Evolutionary conservation across 2,329 filamentous ascomycete species (phyloP).

Genomic region (Botryotinia globosa): DNA sequence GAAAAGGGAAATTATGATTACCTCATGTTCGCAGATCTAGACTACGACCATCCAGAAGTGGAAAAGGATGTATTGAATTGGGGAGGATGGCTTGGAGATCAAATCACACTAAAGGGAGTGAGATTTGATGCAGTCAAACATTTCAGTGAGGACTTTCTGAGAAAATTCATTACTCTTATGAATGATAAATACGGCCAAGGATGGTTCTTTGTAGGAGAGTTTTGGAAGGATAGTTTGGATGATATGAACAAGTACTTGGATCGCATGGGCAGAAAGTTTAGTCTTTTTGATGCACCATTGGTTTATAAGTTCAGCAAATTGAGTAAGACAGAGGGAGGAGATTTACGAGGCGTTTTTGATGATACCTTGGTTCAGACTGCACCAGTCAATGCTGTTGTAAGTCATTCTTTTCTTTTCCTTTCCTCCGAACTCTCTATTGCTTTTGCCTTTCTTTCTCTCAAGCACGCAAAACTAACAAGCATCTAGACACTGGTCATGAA

Average conservation of each 20-base stretch:
- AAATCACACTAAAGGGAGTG: conserved; percentile 62
- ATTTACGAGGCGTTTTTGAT: conserved; percentile 63
- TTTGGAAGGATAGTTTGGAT: conserved; percentile 59
- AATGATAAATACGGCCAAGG: conserved; percentile 49
- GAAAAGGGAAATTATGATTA: conserved; percentile 68
- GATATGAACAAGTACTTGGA: conserved; percentile 57
- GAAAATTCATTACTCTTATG: conserved; percentile 59
- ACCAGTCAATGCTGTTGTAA: conserved; percentile 56
- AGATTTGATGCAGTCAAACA: conserved; percentile 72
- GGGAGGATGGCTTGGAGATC: conserved; percentile 63
- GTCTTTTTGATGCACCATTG: conserved; percentile 66
- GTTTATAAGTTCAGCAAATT: conserved; percentile 64
- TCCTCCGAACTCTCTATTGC: background rate
- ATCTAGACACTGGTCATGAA: conserved; percentile 65
- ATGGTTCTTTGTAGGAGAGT: conserved; percentile 68
- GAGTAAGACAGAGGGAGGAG: conserved; percentile 54
- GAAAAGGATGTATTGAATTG: conserved; percentile 62
- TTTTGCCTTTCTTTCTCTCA: too few relatives aligned
- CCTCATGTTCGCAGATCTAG: conserved; percentile 70
- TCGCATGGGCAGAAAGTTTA: conserved; percentile 55
- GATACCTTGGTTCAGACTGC: conserved; percentile 53
- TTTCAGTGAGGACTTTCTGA: conserved; percentile 64
- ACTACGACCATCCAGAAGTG: conserved; percentile 63
- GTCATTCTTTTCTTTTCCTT: conserved; percentile 27
- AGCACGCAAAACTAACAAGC: background rate